Evolutionary conservation across 371 early-diverging fungal species (phyloP).

Genomic region (Smittium culicis): DNA sequence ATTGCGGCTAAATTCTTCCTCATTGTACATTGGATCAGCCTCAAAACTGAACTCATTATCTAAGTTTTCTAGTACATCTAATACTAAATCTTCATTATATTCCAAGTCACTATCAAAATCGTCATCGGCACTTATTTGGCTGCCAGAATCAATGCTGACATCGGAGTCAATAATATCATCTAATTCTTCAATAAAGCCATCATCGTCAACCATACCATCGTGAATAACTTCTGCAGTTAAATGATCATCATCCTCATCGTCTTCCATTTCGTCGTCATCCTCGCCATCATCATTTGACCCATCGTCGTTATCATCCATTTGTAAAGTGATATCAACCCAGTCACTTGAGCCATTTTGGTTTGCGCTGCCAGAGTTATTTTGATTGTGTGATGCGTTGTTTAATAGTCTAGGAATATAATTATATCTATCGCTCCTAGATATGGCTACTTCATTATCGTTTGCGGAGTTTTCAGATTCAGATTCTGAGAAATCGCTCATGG

Average conservation of each 20-base stretch:
- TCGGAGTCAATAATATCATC: neutral
- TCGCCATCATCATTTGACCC: neutral
- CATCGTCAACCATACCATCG: too few relatives aligned
- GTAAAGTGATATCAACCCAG: neutral
- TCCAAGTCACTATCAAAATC: neutral
- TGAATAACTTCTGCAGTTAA: neutral
- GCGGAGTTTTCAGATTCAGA: slow-evolving; percentile 34
- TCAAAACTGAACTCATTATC: neutral
- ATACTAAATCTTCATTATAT: neutral
- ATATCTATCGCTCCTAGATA: slow-evolving; percentile 26
- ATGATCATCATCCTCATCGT: slow-evolving; percentile 20
- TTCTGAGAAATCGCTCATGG: slow-evolving; percentile 55
- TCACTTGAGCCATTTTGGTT: slow-evolving; percentile 5
- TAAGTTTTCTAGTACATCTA: neutral
- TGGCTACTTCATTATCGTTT: slow-evolving; percentile 47
- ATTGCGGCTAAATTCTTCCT: too few relatives aligned
- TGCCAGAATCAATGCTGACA: neutral
- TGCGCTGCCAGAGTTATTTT: neutral
- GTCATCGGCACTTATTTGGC: neutral
- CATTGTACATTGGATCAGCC: neutral
- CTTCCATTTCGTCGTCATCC: slow-evolving; percentile 12
- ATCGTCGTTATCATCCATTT: neutral
- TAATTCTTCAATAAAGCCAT: neutral
- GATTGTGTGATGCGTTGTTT: neutral
- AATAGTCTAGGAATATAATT: neutral